Evolutionary conservation across 108 stramenopile genomes (phyloP), one percentile per base, ranked within the genome.

Genomic region (Skeletonema costatum): DNA sequence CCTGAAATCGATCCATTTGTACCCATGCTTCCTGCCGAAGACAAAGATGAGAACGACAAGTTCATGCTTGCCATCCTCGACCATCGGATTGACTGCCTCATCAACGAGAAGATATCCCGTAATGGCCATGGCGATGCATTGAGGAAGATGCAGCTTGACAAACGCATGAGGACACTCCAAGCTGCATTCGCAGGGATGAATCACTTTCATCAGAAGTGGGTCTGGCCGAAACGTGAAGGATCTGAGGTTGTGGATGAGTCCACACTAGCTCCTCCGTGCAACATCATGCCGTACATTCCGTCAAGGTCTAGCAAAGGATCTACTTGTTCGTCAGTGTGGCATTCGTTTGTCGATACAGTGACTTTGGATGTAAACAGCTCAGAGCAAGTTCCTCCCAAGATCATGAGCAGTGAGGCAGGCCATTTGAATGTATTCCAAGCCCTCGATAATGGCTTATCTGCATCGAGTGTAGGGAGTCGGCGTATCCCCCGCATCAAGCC

Each of bases 21-120:
- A 17, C 68, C 51, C 35, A 81, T 81, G 80, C 56, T 81, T n/a
- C 80, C 80, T 11, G 79, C 73, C 19, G 73, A 81, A 41, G 68
- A 74, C 29, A 42, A 60, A 21, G 41, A 21, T 9, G 68, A 70
- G 32, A 64, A n/a, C 38, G 58, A 77, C 4, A 38, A 29, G 10
- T 8, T 77, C 12, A 70, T 77, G 50, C 61, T 70, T 63, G 42
- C 42, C 17, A 69, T 77, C 62, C 33, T 77, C 25, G 50, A 51
- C 12, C 76, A 77, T 38, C 60, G 68, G 11, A 70, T 77, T 64
- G 68, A 70, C 48, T 62, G 19, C 4, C 61, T 77, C 36, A 53
- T 77, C 9, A 44, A 56, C 53, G 25, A 56, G 21, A 25, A 56
- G 53, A 0, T 29, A 4, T 0, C 53, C 25, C 25, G 17, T n/a